phyloP scores from a whole-genome alignment of 2,329 filamentous ascomycete genomes.

The Harringtonia lauricola region DNA sequence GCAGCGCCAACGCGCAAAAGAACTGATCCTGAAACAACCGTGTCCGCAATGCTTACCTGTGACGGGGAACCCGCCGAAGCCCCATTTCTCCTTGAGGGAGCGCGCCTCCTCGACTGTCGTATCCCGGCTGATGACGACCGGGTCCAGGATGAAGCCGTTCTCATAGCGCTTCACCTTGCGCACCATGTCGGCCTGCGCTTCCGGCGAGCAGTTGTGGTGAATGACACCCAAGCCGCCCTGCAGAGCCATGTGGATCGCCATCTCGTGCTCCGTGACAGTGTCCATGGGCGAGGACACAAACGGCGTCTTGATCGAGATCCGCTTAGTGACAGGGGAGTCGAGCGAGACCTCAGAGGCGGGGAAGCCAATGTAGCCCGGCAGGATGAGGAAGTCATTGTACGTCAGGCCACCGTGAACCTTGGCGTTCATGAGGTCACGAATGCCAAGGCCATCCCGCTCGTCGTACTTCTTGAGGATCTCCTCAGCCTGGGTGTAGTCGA shows the following conservation, averaged over 20 bases:
- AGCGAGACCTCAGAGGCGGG: slow-evolving; percentile 79
- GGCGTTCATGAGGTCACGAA: slow-evolving; percentile 80
- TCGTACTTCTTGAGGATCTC: slow-evolving; percentile 75
- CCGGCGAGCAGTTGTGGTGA: slow-evolving; percentile 98
- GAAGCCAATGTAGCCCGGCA: slow-evolving; percentile 98
- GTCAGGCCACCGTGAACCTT: slow-evolving; percentile 87
- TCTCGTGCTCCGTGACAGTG: slow-evolving; percentile 97
- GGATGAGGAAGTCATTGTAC: slow-evolving; percentile 96
- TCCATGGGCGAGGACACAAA: slow-evolving; percentile 99
- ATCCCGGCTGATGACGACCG: slow-evolving; percentile 76
- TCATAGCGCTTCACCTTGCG: slow-evolving; percentile 98
- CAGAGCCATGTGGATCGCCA: slow-evolving; percentile 95
- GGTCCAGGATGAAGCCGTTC: slow-evolving; percentile 97
- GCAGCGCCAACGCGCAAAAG: too few species aligned
- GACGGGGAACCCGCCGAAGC: slow-evolving; percentile 95
- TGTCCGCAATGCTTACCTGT: slow-evolving; percentile 61
- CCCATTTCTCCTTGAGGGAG: slow-evolving; percentile 93
- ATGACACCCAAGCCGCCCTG: slow-evolving; percentile 88
- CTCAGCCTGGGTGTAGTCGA: slow-evolving; percentile 66
- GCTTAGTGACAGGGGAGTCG: slow-evolving; percentile 88
- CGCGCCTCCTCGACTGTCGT: slow-evolving; percentile 88
- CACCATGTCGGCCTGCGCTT: slow-evolving; percentile 97
- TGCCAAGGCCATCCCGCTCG: slow-evolving; percentile 73
- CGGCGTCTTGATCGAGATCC: slow-evolving; percentile 90
- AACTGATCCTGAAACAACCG: slow-evolving; percentile 6